Percentiles rank a stretch among this genome's conserved stretches.
Conservation (phyloP, 2,329 filamentous ascomycete species). For the Dactylonectria macrodidyma region DNA sequence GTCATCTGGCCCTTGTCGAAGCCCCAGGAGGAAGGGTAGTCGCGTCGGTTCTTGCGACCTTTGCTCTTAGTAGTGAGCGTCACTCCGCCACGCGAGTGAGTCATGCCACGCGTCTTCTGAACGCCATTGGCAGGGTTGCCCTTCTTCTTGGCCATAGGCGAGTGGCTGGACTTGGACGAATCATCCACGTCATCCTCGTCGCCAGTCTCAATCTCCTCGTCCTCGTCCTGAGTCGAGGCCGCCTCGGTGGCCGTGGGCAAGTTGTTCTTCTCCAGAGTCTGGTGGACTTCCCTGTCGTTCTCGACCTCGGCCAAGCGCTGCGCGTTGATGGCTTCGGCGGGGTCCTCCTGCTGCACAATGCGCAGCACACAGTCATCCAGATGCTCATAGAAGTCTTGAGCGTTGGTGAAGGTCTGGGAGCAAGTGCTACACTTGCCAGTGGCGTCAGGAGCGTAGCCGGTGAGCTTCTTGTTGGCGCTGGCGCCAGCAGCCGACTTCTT, state of each 20-base stretch:
- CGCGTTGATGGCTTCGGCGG: constrained; percentile 78
- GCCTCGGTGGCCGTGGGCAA: constrained; percentile 63
- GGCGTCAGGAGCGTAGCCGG: constrained; percentile 80
- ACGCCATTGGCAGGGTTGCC: constrained; percentile 70
- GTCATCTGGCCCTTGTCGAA: constrained; percentile 94
- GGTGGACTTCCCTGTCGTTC: constrained; percentile 73
- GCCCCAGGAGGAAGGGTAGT: constrained; percentile 95
- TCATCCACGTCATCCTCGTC: constrained; percentile 68
- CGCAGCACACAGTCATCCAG: constrained; percentile 83
- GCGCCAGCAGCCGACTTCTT: constrained; percentile 70
- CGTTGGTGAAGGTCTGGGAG: constrained; percentile 89
- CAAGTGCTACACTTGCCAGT: constrained; percentile 98
- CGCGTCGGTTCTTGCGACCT: constrained; percentile 90
- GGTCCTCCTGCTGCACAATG: constrained; percentile 81
- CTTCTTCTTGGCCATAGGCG: constrained; percentile 67
- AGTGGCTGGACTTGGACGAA: constrained; percentile 61
- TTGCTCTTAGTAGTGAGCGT: constrained; percentile 69
- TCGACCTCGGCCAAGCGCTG: constrained; percentile 76
- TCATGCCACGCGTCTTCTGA: constrained; percentile 80
- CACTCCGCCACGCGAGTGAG: constrained; percentile 83
- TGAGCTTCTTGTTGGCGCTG: constrained; percentile 74
- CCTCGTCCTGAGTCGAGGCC: constrained; percentile 64
- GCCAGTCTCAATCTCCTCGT: constrained; percentile 64
- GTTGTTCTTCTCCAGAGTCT: constrained; percentile 76
- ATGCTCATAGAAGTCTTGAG: constrained; percentile 99